Conservation (phyloP, 306 rosid genomes). For the Trifolium fragiferum region DNA sequence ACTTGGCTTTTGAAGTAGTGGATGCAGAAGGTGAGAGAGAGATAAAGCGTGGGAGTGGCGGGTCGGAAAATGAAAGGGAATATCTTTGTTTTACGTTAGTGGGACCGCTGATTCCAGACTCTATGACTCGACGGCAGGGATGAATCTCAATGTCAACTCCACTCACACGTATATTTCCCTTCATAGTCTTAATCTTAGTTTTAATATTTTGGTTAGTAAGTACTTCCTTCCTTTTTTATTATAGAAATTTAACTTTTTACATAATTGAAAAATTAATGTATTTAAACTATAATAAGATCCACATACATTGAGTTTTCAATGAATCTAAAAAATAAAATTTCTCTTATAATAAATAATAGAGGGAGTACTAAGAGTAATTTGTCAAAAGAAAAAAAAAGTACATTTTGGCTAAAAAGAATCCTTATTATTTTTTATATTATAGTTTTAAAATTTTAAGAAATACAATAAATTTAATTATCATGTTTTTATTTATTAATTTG, state of each 20-base stretch:
- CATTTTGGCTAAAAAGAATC: background rate
- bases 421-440: background rate
- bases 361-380: too few species aligned
- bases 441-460: background rate
- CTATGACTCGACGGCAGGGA: slow-evolving; percentile 37
- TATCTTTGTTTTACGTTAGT: slow-evolving; percentile 34
- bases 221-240: too few species aligned
- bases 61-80: slow-evolving; percentile 47
- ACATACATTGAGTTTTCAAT: too few species aligned
- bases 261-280: too few species aligned
- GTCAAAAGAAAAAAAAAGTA: too few species aligned
- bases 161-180: slow-evolving; percentile 3
- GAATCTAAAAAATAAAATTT: too few species aligned
- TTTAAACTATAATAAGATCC: too few species aligned
- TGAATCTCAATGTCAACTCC: slow-evolving; percentile 38
- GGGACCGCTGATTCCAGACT: slow-evolving; percentile 47
- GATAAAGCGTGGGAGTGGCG: slow-evolving; percentile 25
- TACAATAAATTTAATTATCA: background rate
- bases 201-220: background rate
- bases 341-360: too few species aligned
- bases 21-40: slow-evolving; percentile 23
- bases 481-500: background rate
- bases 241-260: too few species aligned
- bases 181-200: background rate
- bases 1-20: slow-evolving; percentile 22